These are phyloP conservation scores for Olyra latifolia DNA, from an alignment of 176 grass and related monocot species.

Conservation along the genomic window DNA sequence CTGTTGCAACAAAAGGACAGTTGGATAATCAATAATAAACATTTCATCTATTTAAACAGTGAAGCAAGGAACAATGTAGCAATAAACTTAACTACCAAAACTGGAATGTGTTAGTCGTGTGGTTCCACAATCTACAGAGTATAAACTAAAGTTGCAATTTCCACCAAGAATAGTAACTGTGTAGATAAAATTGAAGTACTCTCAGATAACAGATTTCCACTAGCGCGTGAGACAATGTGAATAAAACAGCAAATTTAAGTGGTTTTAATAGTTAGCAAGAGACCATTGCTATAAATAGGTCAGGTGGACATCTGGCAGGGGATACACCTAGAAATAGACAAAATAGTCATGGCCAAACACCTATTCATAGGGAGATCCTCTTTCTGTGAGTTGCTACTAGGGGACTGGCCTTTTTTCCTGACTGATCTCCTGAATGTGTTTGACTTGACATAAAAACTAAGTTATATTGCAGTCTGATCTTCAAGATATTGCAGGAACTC, in stretches of 20 bases:
- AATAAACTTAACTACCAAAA: constrained; percentile 3
- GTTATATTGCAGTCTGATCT: neutral
- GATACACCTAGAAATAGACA: neutral
- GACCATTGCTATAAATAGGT: neutral
- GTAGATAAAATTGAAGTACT: neutral
- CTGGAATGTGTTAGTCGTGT: constrained; percentile 4
- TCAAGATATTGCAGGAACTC: neutral
- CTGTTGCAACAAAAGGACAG: constrained; percentile 44
- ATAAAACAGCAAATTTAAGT: constrained; percentile 9
- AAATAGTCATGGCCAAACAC: neutral
- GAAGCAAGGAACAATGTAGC: neutral
- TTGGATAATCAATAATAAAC: constrained; percentile 27
- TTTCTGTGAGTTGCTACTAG: neutral
- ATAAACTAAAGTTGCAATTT: neutral
- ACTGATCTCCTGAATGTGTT: neutral
- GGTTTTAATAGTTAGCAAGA: neutral
- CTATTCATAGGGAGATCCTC: neutral
- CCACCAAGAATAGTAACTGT: neutral
- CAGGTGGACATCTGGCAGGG: neutral
- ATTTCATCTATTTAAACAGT: constrained; percentile 14
- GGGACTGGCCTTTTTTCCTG: neutral
- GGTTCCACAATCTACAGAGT: constrained; percentile 8
- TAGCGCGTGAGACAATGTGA: neutral
- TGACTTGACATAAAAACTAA: neutral
- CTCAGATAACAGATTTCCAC: neutral